phyloP scores from a whole-genome alignment of 495 filamentous ascomycete species.

The Penicillium steckii region DNA sequence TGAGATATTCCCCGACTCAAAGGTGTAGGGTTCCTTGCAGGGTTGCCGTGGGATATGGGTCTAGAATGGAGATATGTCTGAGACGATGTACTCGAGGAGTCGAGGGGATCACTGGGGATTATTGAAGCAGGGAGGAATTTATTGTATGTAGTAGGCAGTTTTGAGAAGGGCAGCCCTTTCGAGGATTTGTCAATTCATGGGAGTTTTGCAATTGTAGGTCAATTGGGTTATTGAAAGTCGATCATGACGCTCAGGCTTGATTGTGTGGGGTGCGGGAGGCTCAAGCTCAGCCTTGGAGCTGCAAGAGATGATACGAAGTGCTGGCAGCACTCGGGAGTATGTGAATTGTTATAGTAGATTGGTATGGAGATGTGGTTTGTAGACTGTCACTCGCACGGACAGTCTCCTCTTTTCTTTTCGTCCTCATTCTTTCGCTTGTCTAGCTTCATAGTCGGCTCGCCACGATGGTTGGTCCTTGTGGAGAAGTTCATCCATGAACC shows the following conservation, averaged over 20 bases:
- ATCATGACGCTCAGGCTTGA: too few species aligned
- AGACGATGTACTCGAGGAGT: background rate
- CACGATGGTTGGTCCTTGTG: background rate
- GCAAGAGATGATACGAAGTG: too few species aligned
- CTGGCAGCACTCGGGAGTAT: too few species aligned
- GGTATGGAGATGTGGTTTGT: too few species aligned
- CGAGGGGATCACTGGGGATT: background rate
- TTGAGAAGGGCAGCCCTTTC: too few species aligned
- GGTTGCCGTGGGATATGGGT: background rate
- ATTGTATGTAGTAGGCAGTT: too few species aligned
- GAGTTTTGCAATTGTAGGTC: too few species aligned
- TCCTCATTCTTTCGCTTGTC: background rate
- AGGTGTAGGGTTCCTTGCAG: slow-evolving; percentile 3
- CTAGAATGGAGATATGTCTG: slow-evolving; percentile 1
- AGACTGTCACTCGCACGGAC: background rate
- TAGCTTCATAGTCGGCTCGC: background rate
- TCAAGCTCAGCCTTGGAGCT: too few species aligned
- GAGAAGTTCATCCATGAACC: background rate
- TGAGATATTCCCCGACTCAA: background rate
- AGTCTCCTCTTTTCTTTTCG: background rate
- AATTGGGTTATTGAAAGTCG: too few species aligned
- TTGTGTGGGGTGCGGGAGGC: too few species aligned
- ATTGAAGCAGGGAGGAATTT: background rate
- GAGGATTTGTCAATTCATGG: too few species aligned
- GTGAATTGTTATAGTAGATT: too few species aligned